Evolutionary conservation across 1,284 basidiomycete genomes (phyloP).

Genomic region (Austroboletus olivaceoglutinosus): DNA sequence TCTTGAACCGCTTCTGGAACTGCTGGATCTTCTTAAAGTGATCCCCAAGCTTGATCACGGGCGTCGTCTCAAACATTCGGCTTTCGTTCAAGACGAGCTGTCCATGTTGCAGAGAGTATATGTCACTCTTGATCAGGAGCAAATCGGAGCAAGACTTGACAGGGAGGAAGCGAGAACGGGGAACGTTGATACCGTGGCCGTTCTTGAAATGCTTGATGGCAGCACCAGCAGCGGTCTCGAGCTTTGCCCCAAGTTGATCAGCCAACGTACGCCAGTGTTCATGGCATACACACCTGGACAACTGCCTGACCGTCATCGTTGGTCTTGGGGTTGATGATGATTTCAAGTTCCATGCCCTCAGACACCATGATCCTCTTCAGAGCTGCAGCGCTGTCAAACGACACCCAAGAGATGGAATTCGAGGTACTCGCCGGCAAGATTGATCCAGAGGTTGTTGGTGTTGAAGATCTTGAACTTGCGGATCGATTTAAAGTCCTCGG

Average conservation of each 20-base stretch:
- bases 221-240: slow-evolving; percentile 97
- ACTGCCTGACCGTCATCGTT: slow-evolving; percentile 89
- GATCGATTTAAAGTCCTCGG: slow-evolving; percentile 97
- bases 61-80: slow-evolving; percentile 92
- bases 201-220: slow-evolving; percentile 97
- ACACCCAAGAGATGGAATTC: not conserved
- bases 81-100: slow-evolving; percentile 89
- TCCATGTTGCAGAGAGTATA: slow-evolving; percentile 95
- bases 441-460: slow-evolving; percentile 98
- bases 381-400: slow-evolving; percentile 39
- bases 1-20: slow-evolving; percentile 98
- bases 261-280: not conserved
- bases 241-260: slow-evolving; percentile 48
- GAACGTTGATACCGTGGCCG: slow-evolving; percentile 97
- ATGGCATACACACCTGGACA: slow-evolving; percentile 48
- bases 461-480: slow-evolving; percentile 97
- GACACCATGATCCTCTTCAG: slow-evolving; percentile 94
- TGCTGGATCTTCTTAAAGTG: slow-evolving; percentile 93
- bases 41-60: slow-evolving; percentile 97
- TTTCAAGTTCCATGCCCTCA: slow-evolving; percentile 89
- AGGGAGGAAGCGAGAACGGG: slow-evolving; percentile 95
- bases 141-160: slow-evolving; percentile 92
- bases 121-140: slow-evolving; percentile 94
- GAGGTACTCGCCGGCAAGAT: slow-evolving; percentile 63
- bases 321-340: slow-evolving; percentile 94